A percentile compares a stretch with the other conserved stretches of the same genome.
phyloP scores from a whole-genome alignment of 1,139 yeast genomes.

The Geotrichum citri-aurantii region DNA sequence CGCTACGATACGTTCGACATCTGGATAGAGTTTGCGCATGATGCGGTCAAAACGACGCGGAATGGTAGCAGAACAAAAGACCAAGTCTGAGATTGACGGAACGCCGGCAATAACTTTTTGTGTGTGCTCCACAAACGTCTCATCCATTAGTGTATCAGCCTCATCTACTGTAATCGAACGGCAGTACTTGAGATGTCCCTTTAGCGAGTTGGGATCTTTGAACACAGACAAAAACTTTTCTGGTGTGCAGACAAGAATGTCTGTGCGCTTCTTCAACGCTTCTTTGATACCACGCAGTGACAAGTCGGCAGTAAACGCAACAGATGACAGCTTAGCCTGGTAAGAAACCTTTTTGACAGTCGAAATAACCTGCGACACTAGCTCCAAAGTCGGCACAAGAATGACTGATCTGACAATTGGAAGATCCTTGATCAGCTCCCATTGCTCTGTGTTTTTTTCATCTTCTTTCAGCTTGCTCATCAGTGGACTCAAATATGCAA shows the following conservation, averaged over 20 bases:
- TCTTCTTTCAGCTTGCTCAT: conserved; percentile 57
- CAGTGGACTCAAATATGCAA: conserved; percentile 80
- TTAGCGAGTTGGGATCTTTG: conserved; percentile 20
- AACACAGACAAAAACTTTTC: conserved; percentile 29
- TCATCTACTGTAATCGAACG: conserved; percentile 79
- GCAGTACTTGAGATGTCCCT: conserved; percentile 30
- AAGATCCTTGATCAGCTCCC: conserved; percentile 28
- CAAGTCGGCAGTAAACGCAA: conserved; percentile 29
- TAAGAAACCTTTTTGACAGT: conserved; percentile 56
- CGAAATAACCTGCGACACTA: conserved; percentile 70
- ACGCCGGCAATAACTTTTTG: conserved; percentile 50
- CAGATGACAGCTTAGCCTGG: conserved; percentile 30
- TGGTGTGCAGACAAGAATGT: conserved; percentile 82
- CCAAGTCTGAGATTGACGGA: conserved; percentile 49
- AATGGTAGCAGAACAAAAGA: conserved; percentile 86
- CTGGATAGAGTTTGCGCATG: conserved; percentile 58
- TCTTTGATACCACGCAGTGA: conserved; percentile 20
- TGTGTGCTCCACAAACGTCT: conserved; percentile 70
- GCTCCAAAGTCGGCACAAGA: conserved; percentile 81
- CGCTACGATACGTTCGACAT: conserved; percentile 63
- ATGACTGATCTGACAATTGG: conserved; percentile 63
- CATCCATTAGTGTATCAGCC: conserved; percentile 89
- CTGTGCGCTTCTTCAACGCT: conserved; percentile 50
- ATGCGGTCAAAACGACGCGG: conserved; percentile 71
- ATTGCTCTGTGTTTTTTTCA: conserved; percentile 27